Conservation (phyloP, 2,329 filamentous ascomycete species). For the Nigrospora sphaerica region DNA sequence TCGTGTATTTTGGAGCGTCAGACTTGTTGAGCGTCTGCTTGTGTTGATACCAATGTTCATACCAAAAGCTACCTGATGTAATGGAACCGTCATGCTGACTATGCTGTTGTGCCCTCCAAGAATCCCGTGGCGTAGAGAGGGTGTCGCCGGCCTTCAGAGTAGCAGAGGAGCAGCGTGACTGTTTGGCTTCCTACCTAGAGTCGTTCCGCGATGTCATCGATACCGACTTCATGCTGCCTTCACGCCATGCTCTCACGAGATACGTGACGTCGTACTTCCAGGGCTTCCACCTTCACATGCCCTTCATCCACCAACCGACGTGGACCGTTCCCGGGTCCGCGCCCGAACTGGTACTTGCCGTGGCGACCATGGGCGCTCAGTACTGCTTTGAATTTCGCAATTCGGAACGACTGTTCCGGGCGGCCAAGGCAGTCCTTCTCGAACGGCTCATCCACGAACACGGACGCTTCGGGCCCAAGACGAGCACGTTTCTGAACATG, state of each 20-base stretch:
- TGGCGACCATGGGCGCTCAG: conserved; percentile 27
- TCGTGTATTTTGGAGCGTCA: no score
- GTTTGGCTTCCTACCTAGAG: conserved; percentile 16
- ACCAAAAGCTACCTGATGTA: neutral
- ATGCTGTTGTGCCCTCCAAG: conserved; percentile 2
- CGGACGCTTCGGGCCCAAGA: conserved; percentile 16
- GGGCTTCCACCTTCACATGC: conserved; percentile 29
- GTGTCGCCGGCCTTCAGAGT: conserved; percentile 9
- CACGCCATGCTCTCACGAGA: conserved; percentile 25
- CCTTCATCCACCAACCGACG: conserved; percentile 28
- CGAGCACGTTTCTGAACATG: conserved; percentile 14
- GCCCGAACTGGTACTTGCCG: conserved; percentile 22
- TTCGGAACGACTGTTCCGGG: conserved; percentile 25
- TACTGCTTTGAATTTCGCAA: conserved; percentile 29
- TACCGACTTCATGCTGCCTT: conserved; percentile 23
- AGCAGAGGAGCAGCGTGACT: conserved; percentile 25
- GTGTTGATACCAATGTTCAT: neutral
- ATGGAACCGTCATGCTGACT: neutral
- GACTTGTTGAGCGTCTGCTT: no score
- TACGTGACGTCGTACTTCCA: conserved; percentile 28
- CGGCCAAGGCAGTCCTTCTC: conserved; percentile 22
- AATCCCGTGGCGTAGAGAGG: conserved; percentile 4
- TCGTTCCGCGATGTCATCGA: conserved; percentile 19
- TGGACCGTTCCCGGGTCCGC: conserved; percentile 23
- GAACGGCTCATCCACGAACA: conserved; percentile 18